A percentile compares a stretch with the other conserved stretches of the same genome.
These are phyloP conservation scores for Xylaria nigripes DNA, from an alignment of 495 filamentous ascomycete genomes.

Conservation along the genomic window DNA sequence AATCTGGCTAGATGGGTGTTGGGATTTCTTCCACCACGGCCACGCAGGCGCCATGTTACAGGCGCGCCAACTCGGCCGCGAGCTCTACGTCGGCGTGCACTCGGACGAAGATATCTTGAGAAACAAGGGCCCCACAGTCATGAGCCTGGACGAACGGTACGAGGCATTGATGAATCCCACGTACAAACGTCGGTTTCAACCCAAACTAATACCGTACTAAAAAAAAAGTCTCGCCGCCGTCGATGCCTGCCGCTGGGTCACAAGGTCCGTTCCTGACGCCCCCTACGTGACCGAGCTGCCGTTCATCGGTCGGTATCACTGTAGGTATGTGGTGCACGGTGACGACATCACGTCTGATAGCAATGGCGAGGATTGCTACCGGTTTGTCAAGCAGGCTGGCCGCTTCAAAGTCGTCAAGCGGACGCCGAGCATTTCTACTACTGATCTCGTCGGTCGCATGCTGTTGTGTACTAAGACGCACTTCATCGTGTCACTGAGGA, in stretches of 20 bases:
- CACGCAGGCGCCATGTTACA: constrained; percentile 97
- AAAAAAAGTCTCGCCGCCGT: constrained; percentile 63
- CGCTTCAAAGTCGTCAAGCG: constrained; percentile 91
- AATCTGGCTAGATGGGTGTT: constrained; percentile 97
- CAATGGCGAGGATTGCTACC: constrained; percentile 88
- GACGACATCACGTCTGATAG: constrained; percentile 82
- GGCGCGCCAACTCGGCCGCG: constrained; percentile 74
- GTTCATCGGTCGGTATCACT: constrained; percentile 92
- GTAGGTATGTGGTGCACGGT: constrained; percentile 86
- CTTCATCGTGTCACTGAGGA: constrained; percentile 69
- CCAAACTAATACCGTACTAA: constrained; percentile 14
- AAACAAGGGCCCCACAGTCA: constrained; percentile 97
- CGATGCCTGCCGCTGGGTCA: constrained; percentile 91
- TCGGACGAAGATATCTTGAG: constrained; percentile 89
- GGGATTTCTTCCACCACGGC: constrained; percentile 97
- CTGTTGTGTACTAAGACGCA: constrained; percentile 83
- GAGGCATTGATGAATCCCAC: constrained; percentile 3
- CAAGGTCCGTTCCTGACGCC: constrained; percentile 69
- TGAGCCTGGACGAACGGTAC: constrained; percentile 84
- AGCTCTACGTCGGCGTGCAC: constrained; percentile 86
- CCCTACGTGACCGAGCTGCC: constrained; percentile 91
- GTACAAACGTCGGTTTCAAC: constrained; percentile 11
- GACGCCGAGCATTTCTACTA: constrained; percentile 95
- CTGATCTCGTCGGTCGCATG: constrained; percentile 95
- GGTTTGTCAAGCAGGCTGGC: constrained; percentile 85